These are phyloP conservation scores for Botrytis paeoniae DNA, from an alignment of 2,329 filamentous ascomycete genomes.

Conservation along the genomic window DNA sequence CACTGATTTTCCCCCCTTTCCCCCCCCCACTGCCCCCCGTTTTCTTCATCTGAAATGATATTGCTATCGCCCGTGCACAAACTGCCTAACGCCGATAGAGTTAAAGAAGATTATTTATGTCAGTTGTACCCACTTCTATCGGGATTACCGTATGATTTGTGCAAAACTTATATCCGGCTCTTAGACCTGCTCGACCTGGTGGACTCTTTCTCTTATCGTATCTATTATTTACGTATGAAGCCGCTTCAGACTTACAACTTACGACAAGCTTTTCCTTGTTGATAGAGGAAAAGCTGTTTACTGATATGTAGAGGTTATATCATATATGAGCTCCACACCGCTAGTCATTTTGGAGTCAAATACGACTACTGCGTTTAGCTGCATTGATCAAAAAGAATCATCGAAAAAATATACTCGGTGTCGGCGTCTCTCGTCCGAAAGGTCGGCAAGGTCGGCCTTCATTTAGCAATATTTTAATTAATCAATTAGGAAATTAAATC, in stretches of 20 bases:
- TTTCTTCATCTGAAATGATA: background rate
- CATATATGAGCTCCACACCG: conserved; percentile 8
- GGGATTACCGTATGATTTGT: background rate
- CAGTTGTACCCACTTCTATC: background rate
- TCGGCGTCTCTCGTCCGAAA: background rate
- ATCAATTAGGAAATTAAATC: background rate
- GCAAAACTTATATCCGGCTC: background rate
- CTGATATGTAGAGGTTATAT: background rate
- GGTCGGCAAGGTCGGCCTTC: background rate
- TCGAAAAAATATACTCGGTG: background rate
- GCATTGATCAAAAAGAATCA: conserved; percentile 4
- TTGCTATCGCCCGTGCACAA: background rate
- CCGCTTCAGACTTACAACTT: background rate
- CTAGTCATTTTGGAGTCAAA: conserved; percentile 9
- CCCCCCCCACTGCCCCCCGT: background rate
- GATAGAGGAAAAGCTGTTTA: background rate
- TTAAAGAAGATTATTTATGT: background rate
- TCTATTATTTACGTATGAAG: no score
- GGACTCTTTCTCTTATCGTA: background rate
- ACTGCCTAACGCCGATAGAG: background rate
- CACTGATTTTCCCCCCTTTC: background rate
- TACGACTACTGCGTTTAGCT: conserved; percentile 11
- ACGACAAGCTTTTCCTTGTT: background rate
- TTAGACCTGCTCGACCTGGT: background rate
- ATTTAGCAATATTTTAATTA: background rate